Evolutionary conservation across 2,329 filamentous ascomycete genomes (phyloP), one percentile per base, ranked within the genome.

Genomic region (Colletotrichum shisoi): DNA sequence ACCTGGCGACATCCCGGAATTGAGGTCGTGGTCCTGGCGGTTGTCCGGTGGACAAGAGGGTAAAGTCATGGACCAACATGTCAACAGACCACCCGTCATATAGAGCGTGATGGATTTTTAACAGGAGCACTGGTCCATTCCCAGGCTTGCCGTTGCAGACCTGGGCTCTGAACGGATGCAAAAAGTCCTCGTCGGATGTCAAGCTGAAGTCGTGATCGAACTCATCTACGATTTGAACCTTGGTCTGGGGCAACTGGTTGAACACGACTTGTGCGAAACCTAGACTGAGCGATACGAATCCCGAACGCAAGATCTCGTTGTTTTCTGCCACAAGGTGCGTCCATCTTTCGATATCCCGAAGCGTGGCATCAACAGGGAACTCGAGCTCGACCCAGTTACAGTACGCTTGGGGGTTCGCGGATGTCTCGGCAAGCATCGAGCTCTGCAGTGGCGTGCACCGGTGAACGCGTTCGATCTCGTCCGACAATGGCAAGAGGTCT

Each of bases 81-180:
- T 97, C 91, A 73, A 93, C 84, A 0, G 93, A 94, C 94, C 94
- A 97, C n/a, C 93, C 94, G 76, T 97, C 94, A 73, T 96, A 97
- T 1, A 96, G 76, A 0, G 92, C 88, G 77, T 97, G 94, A 74
- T 96, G 93, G 0, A 96, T 80, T 13, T 89, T 82, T 51, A 92
- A 60, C 12, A 85, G 76, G 67, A 75, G 75, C 4, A 79, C 71
- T 39, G 74, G 72, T 3, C 74, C 62, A 54, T 70, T 63, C 4
- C 73, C 57, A 19, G 70, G 19, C 8, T 58, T 39, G 4, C 27
- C 12, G 13, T 71, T 71, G 9, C 61, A 46, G 1, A 93, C 77
- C 67, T 91, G 84, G n/a, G 93, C 77, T 17, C 76, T 78, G 15
- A 94, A 79, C 0, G 93, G 92, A 3, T 59, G 79, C 2, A 91